Conservation (phyloP, 306 rosid genomes). For the Amphicarpaea edgeworthii region DNA sequence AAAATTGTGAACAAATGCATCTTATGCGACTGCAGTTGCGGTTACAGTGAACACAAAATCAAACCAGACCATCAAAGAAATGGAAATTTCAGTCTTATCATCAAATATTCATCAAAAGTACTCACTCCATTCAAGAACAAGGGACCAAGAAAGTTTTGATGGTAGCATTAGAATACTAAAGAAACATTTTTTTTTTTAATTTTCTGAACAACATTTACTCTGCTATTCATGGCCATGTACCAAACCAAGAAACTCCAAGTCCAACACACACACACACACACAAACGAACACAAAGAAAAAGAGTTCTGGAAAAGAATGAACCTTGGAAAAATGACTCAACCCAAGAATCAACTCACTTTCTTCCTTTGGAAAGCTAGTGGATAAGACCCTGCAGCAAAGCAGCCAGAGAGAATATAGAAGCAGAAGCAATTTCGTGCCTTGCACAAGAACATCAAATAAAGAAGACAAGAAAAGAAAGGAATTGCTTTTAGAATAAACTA, state of each 20-base stretch:
- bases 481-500: conserved; percentile 53
- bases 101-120: conserved; percentile 20
- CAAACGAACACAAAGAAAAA: not conserved
- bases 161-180: conserved; percentile 13
- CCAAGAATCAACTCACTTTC: conserved; percentile 52
- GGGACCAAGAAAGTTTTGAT: conserved; percentile 31
- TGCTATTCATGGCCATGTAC: conserved; percentile 21
- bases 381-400: conserved; percentile 40
- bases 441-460: conserved; percentile 35
- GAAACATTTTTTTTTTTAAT: not conserved
- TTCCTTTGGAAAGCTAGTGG: conserved; percentile 46
- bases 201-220: conserved; percentile 9
- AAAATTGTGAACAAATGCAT: not conserved
- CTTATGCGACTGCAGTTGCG: not conserved
- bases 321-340: conserved; percentile 45
- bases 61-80: conserved; percentile 38
- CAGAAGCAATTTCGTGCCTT: conserved; percentile 32
- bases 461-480: conserved; percentile 47
- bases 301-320: conserved; percentile 47
- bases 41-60: not conserved
- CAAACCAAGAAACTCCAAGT: conserved; percentile 45
- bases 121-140: conserved; percentile 21
- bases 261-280: conserved; percentile 21
- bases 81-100: conserved; percentile 16
- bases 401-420: conserved; percentile 30